Evolutionary conservation across 1,284 basidiomycete genomes (phyloP), one percentile per base, ranked within the genome.

Genomic region (Takashimella tepidaria): DNA sequence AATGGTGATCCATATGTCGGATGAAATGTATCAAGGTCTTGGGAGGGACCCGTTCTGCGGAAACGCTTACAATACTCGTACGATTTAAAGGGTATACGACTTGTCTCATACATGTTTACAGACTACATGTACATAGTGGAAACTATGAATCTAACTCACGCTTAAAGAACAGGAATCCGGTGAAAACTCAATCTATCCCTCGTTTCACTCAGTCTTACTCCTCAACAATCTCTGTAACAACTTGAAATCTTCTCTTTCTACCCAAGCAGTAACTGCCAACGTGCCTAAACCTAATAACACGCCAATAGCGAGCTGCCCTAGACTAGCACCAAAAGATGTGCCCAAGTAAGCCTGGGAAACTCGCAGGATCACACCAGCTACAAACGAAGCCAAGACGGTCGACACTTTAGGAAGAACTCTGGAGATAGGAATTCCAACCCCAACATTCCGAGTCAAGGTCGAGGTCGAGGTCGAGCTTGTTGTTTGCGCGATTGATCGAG

Each of bases 401-500:
- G 31, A 8, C 10, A 37, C 10, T 37, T 37, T 37, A 16, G 31
- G 31, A 16, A 37, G 10, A 8, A 37, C 31, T 16, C 31, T 8
- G 31, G 31, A 37, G 31, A 37, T 37, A 16, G 31, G 8, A 16
- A 37, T 37, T 8, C 31, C 31, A 8, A 8, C 16, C 16, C 10
- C 31, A 8, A 16, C 8, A 37, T 8, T 8, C 8, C 10, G 31
- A 16, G 31, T 37, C n/a, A n/a, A n/a, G n/a, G n/a, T n/a, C n/a
- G n/a, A n/a, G 31, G 31, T 37, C 31, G 31, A 37, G 31, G 31
- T 8, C 31, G 8, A 16, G 16, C 10, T 16, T 37, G 31, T 16
- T 8, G 10, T 10, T 31, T 25, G 11, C 41, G 42, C 13, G 44
- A 51, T 54, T 4, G 52, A 37, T 3, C 48, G 47, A 1, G 63